Evolutionary conservation across 2,329 filamentous ascomycete genomes (phyloP).

Genomic region (Aspergillus aculeatinus): DNA sequence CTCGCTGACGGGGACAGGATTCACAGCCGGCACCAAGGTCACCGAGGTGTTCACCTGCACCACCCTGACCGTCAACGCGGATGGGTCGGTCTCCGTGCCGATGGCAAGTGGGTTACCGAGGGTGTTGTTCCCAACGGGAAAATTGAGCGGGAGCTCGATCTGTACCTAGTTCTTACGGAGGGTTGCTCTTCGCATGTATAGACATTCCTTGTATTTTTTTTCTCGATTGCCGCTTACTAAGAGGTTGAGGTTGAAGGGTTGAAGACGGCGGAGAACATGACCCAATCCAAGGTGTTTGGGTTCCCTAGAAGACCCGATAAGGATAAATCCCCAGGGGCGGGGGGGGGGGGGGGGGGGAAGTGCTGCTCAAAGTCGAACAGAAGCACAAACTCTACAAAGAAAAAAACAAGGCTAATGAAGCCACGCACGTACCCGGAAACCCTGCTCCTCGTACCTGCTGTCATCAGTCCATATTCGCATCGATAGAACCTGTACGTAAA

Average conservation of each 20-base stretch:
- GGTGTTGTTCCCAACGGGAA: constrained; percentile 31
- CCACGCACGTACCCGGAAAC: background rate
- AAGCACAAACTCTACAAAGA: too few species aligned
- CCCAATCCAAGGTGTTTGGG: too few species aligned
- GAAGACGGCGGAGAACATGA: too few species aligned
- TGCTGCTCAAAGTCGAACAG: too few species aligned
- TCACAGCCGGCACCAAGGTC: constrained; percentile 22
- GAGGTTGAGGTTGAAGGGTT: too few species aligned
- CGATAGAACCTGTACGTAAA: background rate
- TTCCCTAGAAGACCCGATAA: too few species aligned
- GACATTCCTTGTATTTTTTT: background rate
- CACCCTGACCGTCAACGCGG: constrained; percentile 41
- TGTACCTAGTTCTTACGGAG: constrained; percentile 4
- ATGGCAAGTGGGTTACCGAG: constrained; percentile 47
- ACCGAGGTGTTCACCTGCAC: constrained; percentile 42
- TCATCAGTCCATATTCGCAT: background rate
- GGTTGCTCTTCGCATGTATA: background rate
- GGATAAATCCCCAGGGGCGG: too few species aligned
- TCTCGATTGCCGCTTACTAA: too few species aligned
- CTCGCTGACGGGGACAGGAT: constrained; percentile 26
- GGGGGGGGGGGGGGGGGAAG: too few species aligned
- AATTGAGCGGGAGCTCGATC: constrained; percentile 13
- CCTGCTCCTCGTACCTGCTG: background rate
- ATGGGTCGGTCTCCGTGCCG: constrained; percentile 45
- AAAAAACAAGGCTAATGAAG: too few species aligned